Evolutionary conservation across 2,329 filamentous ascomycete species (phyloP).

Genomic region (Emergomyces pasteurianus): DNA sequence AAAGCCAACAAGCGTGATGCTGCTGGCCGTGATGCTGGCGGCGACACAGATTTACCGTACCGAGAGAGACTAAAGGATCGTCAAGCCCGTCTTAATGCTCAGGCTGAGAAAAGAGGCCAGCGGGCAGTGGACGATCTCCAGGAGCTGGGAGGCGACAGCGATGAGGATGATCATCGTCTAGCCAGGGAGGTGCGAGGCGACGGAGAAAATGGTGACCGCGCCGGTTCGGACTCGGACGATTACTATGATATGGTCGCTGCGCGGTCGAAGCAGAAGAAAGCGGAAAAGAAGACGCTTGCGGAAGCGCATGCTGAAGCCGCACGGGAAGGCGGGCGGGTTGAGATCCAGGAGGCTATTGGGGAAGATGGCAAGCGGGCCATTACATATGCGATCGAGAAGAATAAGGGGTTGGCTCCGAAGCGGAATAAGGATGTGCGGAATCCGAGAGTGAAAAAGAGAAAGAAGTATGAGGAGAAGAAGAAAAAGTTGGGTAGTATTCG

Average conservation of each 20-base stretch:
- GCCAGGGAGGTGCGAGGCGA: constrained; percentile 37
- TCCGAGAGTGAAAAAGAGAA: constrained; percentile 93
- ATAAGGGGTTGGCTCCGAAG: constrained; percentile 83
- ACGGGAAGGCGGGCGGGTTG: constrained; percentile 47
- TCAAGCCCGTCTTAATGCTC: constrained; percentile 73
- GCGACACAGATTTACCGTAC: constrained; percentile 56
- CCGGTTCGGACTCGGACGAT: constrained; percentile 34
- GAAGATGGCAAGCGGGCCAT: constrained; percentile 85
- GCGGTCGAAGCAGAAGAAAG: constrained; percentile 45
- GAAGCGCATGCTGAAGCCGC: constrained; percentile 45
- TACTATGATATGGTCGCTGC: constrained; percentile 86
- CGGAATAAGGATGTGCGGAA: constrained; percentile 92
- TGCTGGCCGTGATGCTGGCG: constrained; percentile 51
- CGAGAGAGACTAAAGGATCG: constrained; percentile 79
- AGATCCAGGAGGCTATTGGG: constrained; percentile 57
- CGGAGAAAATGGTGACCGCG: constrained; percentile 6
- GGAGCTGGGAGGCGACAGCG: constrained; percentile 58
- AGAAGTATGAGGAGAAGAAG: constrained; percentile 91
- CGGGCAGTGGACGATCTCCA: constrained; percentile 50
- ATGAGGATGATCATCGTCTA: constrained; percentile 49
- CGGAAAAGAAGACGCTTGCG: constrained; percentile 58
- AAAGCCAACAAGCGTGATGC: constrained; percentile 69
- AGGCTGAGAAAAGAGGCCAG: constrained; percentile 72
- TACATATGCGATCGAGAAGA: constrained; percentile 89
- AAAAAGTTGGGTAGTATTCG: constrained; percentile 90